phyloP scores from a whole-genome alignment of 2,329 filamentous ascomycete genomes.

The Endothia cerciana region DNA sequence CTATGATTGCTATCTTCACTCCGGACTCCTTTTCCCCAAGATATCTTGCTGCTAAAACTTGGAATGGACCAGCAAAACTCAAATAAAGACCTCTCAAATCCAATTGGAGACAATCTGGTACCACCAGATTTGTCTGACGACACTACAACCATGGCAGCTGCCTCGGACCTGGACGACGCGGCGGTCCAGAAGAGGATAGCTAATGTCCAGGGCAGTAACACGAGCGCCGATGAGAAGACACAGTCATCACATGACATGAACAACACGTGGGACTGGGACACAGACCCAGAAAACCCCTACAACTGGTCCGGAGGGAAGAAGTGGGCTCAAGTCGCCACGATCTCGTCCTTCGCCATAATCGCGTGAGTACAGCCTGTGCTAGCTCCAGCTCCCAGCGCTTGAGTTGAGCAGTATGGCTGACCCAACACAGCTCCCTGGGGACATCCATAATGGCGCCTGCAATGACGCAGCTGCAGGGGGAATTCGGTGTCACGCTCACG shows the following conservation, averaged over 20 bases:
- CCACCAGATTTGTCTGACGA: neutral
- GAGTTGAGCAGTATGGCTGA: neutral
- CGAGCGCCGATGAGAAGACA: neutral
- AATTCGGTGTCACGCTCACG: constrained; percentile 59
- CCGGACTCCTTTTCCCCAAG: neutral
- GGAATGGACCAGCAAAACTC: neutral
- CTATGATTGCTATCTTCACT: neutral
- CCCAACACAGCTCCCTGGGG: constrained; percentile 51
- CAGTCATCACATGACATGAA: neutral
- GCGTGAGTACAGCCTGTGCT: constrained; percentile 38
- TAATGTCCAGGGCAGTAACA: neutral
- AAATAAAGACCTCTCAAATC: neutral
- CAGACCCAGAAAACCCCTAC: constrained; percentile 50
- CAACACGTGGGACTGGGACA: constrained; percentile 39
- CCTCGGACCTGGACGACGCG: constrained; percentile 1
- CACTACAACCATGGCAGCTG: neutral
- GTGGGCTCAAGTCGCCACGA: constrained; percentile 43
- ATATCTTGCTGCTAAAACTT: neutral
- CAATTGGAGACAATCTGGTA: neutral
- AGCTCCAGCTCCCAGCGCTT: no score
- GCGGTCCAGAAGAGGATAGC: neutral
- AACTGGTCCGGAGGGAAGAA: constrained; percentile 54
- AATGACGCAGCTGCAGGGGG: constrained; percentile 47
- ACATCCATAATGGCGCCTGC: constrained; percentile 59
- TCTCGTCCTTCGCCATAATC: constrained; percentile 45